Evolutionary conservation across 495 filamentous ascomycete species (phyloP), one percentile per base, ranked within the genome.

Genomic region (Annulohypoxylon moriforme): DNA sequence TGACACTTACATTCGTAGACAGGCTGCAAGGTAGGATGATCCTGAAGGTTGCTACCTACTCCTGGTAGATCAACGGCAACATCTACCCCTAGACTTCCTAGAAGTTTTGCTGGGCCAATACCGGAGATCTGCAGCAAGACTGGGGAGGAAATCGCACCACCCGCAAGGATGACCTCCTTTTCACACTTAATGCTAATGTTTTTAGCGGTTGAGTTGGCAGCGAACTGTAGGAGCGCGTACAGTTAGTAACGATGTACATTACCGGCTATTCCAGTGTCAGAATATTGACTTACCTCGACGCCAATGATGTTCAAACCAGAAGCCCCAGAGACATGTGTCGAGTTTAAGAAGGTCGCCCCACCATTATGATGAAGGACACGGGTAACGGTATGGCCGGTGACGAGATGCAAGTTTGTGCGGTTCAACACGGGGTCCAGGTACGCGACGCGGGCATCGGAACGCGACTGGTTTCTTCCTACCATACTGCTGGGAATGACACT

Each of bases 101-200:
- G 72, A 50, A 81, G 57, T 8, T 64, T 46, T 20, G 59, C 65
- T 7, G 79, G 78, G 0, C 88, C 87, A 58, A 89, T 82, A 0
- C 88, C 88, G 29, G 86, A 89, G 1, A 89, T 77, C 69, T 89
- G 84, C 4, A 89, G 80, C n/a, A 89, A 69, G 58, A 89, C 82
- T 0, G 86, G 85, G 0, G 85, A 81, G 36, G 83, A 76, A 50
- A 88, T 68, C n/a, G 81, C 76, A 10, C 87, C 87, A n/a, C 83
- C 85, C 3, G 83, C 79, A 47, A 89, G 72, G 60, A 89, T 85
- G 1, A 89, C 79, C 63, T 89, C 86, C 34, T 78, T 75, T 24
- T 33, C 67, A 11, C 78, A 79, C 25, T 69, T 69, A 22, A 79
- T 38, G 1, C 57, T 76, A n/a, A 36, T 62, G 42, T 18, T 68